A percentile compares a stretch with the other conserved stretches of the same genome.
Evolutionary conservation across 2,329 filamentous ascomycete species (phyloP).

Genomic region (Ceratocystis papillata): DNA sequence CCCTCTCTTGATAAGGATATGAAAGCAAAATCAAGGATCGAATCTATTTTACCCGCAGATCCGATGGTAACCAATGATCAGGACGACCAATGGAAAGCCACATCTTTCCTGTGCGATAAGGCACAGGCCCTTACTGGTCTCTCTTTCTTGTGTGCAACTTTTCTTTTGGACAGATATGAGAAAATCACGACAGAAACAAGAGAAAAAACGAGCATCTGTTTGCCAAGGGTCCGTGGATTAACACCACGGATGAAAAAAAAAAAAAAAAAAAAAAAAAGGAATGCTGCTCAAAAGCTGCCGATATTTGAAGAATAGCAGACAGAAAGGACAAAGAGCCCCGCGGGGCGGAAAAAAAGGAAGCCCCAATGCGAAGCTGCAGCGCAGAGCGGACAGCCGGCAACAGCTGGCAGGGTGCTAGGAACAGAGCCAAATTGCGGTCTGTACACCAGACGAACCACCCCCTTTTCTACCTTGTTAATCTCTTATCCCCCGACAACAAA

Average conservation of each 20-base stretch:
- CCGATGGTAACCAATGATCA: neutral
- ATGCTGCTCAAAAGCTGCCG: no score
- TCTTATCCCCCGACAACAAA: neutral
- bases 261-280: no score
- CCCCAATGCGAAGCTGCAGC: no score
- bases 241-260: no score
- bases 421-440: neutral
- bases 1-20: neutral
- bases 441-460: slow-evolving; percentile 3
- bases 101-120: neutral
- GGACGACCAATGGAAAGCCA: neutral
- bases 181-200: no score
- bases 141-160: no score
- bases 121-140: neutral
- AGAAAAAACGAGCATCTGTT: no score
- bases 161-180: no score
- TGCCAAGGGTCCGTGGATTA: no score
- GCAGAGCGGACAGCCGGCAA: neutral
- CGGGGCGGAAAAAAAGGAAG: no score
- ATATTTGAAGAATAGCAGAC: no score
- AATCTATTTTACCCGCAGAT: neutral
- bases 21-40: neutral
- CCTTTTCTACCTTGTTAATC: neutral
- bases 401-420: neutral
- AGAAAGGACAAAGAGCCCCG: no score